Conservation (phyloP, 2,329 filamentous ascomycete genomes). For the Tolypocladium ovalisporum region DNA sequence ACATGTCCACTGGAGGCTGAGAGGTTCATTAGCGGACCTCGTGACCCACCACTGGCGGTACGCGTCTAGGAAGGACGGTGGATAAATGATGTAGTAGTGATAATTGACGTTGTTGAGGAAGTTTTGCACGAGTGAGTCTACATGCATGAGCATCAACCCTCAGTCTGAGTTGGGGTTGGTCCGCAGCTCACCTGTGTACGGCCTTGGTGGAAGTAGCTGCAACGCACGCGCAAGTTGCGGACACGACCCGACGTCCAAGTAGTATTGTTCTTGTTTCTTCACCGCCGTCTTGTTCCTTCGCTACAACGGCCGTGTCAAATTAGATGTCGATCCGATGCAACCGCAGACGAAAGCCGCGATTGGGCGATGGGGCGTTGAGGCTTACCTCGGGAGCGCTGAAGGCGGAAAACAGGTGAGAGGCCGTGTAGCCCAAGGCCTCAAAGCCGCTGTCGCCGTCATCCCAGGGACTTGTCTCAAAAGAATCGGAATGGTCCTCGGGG, state of each 20-base stretch:
- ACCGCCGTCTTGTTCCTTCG: slow-evolving; percentile 7
- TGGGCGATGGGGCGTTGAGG: too few species aligned
- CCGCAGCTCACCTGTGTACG: slow-evolving; percentile 20
- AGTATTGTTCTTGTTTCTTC: slow-evolving; percentile 10
- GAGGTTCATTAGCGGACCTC: slow-evolving; percentile 16
- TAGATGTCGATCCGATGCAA: background rate
- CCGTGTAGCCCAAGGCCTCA: slow-evolving; percentile 23
- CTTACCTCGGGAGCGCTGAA: slow-evolving; percentile 15
- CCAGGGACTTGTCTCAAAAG: slow-evolving; percentile 11
- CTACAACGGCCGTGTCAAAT: slow-evolving; percentile 1
- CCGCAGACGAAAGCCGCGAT: background rate
- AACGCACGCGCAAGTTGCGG: slow-evolving; percentile 20
- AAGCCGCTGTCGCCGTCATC: slow-evolving; percentile 17
- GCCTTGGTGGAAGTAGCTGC: slow-evolving; percentile 18
- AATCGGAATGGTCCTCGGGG: slow-evolving; percentile 7
- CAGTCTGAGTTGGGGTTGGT: background rate
- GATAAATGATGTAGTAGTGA: slow-evolving; percentile 28
- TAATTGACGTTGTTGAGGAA: slow-evolving; percentile 26
- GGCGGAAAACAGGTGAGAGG: slow-evolving; percentile 19
- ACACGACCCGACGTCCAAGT: slow-evolving; percentile 9
- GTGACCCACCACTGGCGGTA: slow-evolving; percentile 24
- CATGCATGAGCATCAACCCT: background rate
- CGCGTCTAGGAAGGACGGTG: slow-evolving; percentile 21
- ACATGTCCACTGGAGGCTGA: slow-evolving; percentile 25
- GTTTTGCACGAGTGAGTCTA: slow-evolving; percentile 25